Base-by-base conservation (phyloP, 805 yeast species). In the Starmerella davenportii region DNA sequence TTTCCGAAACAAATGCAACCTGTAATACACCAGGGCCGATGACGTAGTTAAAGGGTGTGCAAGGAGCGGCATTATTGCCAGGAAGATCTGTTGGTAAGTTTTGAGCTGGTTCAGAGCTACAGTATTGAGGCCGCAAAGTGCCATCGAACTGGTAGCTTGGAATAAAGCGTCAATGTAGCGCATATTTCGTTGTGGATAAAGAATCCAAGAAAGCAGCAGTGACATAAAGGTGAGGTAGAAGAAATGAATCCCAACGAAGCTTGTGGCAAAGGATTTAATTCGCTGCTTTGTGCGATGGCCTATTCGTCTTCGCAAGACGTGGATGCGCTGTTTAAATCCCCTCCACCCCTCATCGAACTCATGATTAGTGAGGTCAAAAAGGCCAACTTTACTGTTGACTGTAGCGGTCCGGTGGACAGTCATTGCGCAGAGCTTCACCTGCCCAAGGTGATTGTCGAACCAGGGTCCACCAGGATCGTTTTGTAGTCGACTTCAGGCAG, bases 61-160 rank as follows among this genome's bases (percentile, higher is more conserved):
- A 17, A 82, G 48, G 45, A 72, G 63, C 21, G 85, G 60, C 2
- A 72, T 43, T 11, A 79, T 46, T 53, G 76, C 81, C 2, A 87
- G 57, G 8, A 69, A 63, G 14, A 84, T 68, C 53, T 87, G 96
- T 57, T 90, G 98, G 59, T 76, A 87, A 34, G 79, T 55, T 0
- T 65, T 58, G 40, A 85, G 47, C 0, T 62, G 57, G 53, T 81
- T 81, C 29, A 76, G 46, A 49, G 82, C 72, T 19, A 80, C 63
- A 0, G 95, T 77, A 54, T 82, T 84, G 39, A 90, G 60, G 1
- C 99, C 99, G 0, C 95, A 93, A 53, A 87, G 95, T 1, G 96
- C 82, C 1, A 76, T 60, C 0, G 90, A 73, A 9, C 93, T 87
- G 9, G 75, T 62, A 0, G 84, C 68, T 39, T 80, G 61, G 55